These are phyloP conservation scores for Fusarium siculi DNA, from an alignment of 2,329 filamentous ascomycete genomes.

Conservation along the genomic window DNA sequence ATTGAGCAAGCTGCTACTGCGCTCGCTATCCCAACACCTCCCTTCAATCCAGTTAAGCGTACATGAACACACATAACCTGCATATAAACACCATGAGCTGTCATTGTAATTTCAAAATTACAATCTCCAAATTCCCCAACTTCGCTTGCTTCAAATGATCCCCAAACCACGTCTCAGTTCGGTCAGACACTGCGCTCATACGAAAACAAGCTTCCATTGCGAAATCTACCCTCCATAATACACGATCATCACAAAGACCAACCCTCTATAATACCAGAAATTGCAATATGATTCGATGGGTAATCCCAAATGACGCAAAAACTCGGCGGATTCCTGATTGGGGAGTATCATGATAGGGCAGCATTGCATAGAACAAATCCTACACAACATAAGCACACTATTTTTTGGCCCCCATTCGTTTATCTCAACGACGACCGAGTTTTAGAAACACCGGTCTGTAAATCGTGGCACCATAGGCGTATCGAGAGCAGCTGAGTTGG, in stretches of 20 bases:
- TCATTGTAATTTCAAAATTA: background rate
- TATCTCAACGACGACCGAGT: slow-evolving; percentile 33
- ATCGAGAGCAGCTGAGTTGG: slow-evolving; percentile 1
- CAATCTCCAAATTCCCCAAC: background rate
- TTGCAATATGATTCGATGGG: background rate
- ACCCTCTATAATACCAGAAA: background rate
- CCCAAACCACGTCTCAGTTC: background rate
- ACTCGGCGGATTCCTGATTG: slow-evolving; percentile 55
- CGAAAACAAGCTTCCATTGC: background rate
- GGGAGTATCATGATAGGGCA: slow-evolving; percentile 49
- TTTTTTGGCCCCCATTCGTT: slow-evolving; percentile 21
- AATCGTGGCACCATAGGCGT: slow-evolving; percentile 13
- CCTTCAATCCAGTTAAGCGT: background rate
- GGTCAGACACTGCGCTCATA: background rate
- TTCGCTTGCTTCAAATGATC: background rate
- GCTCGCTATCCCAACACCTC: background rate
- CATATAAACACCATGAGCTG: background rate
- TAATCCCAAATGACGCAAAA: slow-evolving; percentile 1
- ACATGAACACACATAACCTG: background rate
- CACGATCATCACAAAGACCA: background rate
- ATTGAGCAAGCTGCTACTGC: background rate
- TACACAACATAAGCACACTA: slow-evolving; percentile 50
- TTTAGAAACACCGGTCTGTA: slow-evolving; percentile 56
- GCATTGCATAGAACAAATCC: slow-evolving; percentile 72
- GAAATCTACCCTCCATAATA: background rate